Percentiles rank a stretch among this genome's conserved stretches.
Evolutionary conservation across 139 green algal species (phyloP).

Genomic region (Parachlorella kessleri): DNA sequence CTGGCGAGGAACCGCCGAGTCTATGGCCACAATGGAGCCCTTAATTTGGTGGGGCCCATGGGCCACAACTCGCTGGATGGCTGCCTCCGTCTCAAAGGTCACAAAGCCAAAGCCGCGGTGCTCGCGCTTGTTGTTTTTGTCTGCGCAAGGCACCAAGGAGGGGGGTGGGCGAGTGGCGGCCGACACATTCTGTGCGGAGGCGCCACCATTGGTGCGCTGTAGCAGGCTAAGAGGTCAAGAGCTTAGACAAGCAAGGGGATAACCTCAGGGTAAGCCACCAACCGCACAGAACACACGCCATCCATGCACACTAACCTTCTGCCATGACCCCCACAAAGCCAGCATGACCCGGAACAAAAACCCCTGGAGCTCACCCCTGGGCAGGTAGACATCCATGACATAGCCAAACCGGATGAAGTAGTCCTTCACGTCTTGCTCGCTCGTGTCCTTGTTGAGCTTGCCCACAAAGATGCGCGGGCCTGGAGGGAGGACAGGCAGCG

Average conservation of each 20-base stretch:
- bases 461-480: slow-evolving; percentile 90
- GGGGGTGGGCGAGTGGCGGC: too few relatives aligned
- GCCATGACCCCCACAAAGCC: too few relatives aligned
- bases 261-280: too few relatives aligned
- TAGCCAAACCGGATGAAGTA: slow-evolving; percentile 88
- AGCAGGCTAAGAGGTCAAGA: too few relatives aligned
- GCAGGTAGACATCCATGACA: slow-evolving; percentile 93
- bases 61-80: slow-evolving; percentile 61
- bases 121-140: slow-evolving; percentile 60
- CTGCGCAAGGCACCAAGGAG: slow-evolving; percentile 15
- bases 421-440: slow-evolving; percentile 81
- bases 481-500: too few relatives aligned
- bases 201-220: too few relatives aligned
- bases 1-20: slow-evolving; percentile 29
- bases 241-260: too few relatives aligned
- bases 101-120: slow-evolving; percentile 93
- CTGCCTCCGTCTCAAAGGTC: slow-evolving; percentile 89
- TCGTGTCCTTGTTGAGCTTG: slow-evolving; percentile 86
- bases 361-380: slow-evolving; percentile 25
- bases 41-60: slow-evolving; percentile 51
- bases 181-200: too few relatives aligned
- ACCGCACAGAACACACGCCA: too few relatives aligned
- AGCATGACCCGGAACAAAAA: too few relatives aligned
- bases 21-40: slow-evolving; percentile 52
- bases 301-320: too few relatives aligned